A percentile compares a stretch with the other conserved stretches of the same genome.
Conservation (phyloP, 108 stramenopile genomes). For the Nannochloropsis gaditana region DNA sequence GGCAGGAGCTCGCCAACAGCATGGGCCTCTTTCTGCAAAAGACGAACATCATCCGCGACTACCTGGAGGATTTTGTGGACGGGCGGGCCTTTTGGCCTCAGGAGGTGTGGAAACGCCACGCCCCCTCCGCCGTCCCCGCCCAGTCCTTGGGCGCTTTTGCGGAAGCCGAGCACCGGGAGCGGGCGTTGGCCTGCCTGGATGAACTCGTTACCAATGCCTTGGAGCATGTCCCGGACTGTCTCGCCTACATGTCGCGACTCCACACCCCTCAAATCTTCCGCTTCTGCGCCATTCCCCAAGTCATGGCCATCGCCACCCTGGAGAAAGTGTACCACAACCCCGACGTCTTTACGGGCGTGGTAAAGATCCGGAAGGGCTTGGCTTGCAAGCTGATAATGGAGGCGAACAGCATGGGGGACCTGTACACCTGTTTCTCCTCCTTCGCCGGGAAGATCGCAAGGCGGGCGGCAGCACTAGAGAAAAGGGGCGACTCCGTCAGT, state of each 20-base stretch:
- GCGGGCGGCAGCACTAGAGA: neutral
- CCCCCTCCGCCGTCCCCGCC: neutral
- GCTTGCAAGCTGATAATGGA: constrained; percentile 55
- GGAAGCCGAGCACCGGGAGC: constrained; percentile 29
- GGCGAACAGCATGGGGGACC: neutral
- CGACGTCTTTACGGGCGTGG: constrained; percentile 95
- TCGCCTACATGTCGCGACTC: constrained; percentile 78
- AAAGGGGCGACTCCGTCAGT: neutral
- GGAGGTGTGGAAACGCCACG: constrained; percentile 82
- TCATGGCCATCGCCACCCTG: constrained; percentile 99
- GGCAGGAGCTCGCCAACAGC: constrained; percentile 68
- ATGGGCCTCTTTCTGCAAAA: constrained; percentile 99
- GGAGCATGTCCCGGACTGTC: constrained; percentile 83
- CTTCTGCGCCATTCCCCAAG: constrained; percentile 98
- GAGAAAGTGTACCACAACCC: constrained; percentile 83
- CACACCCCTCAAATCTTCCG: constrained; percentile 78
- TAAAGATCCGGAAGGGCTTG: constrained; percentile 71
- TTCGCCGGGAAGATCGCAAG: neutral
- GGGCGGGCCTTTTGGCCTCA: constrained; percentile 98
- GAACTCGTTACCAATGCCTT: constrained; percentile 95
- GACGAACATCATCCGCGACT: constrained; percentile 99
- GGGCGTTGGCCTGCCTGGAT: constrained; percentile 74
- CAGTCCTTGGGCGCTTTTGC: constrained; percentile 31
- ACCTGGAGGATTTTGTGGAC: constrained; percentile 98
- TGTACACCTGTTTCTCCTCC: neutral